These are phyloP conservation scores for Serendipita sp. DNA, from an alignment of 768 basidiomycete genomes.

Conservation along the genomic window DNA sequence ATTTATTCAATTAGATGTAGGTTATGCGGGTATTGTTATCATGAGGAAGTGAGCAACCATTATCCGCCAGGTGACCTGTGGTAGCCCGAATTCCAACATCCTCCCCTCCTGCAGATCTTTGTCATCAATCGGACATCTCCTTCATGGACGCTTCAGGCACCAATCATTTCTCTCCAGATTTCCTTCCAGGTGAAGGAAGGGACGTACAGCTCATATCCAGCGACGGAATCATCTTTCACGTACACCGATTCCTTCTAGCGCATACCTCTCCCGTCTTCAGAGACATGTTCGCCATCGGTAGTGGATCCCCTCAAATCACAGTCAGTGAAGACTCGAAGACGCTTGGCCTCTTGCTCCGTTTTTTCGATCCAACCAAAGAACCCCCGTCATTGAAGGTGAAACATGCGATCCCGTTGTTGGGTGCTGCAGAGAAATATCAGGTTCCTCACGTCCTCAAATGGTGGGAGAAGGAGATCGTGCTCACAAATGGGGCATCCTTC, in stretches of 20 bases:
- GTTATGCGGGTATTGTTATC: no score
- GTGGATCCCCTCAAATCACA: slow-evolving; percentile 8
- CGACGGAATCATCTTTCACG: neutral
- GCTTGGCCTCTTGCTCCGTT: slow-evolving; percentile 14
- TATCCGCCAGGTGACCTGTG: no score
- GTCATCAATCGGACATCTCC: no score
- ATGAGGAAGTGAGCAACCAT: no score
- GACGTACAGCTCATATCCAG: neutral
- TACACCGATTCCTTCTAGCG: slow-evolving; percentile 9
- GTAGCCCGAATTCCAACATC: no score
- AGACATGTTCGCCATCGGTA: slow-evolving; percentile 22
- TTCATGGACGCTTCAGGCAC: no score
- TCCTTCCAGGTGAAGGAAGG: neutral
- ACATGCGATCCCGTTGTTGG: slow-evolving; percentile 4
- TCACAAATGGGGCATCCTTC: neutral
- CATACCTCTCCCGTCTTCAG: slow-evolving; percentile 21
- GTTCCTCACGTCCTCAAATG: slow-evolving; percentile 6
- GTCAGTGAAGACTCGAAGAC: slow-evolving; percentile 12
- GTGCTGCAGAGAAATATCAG: slow-evolving; percentile 14
- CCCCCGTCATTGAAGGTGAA: neutral
- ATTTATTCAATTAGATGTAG: no score
- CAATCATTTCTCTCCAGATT: no score
- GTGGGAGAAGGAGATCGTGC: neutral
- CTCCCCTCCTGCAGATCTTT: no score
- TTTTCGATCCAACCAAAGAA: slow-evolving; percentile 13